Base-by-base conservation (phyloP, 345 rosid genomes). In the Raphanus raphanistrum region DNA sequence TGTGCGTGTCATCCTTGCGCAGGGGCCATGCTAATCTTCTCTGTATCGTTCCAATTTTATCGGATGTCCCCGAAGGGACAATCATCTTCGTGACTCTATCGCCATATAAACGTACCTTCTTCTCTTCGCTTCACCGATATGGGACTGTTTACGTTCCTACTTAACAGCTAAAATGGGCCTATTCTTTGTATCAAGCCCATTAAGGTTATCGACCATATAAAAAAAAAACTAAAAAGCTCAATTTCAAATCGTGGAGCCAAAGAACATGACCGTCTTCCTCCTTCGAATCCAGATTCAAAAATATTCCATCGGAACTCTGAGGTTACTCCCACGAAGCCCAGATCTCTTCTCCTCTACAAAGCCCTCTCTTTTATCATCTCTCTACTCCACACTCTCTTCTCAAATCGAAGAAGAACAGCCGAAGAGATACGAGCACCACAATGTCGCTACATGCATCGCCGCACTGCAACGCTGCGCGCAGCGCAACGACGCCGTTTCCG, bases 401-500 rank as follows among this genome's bases (percentile, higher is more conserved):
- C 2, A n/a, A 55, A 55, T 63, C 66, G 68, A 74, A 63, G 72
- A 74, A 64, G 63, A 74, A 63, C 72, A 74, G 57, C 26, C 43
- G 2, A 57, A 55, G 45, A 70, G 63, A 70, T 74, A 64, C 72
- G 76, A 75, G 43, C 45, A 41, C 58, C 72, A 80, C 63, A 72
- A 68, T 79, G 77, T 84, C 38, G 75, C 84, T 65, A 64, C 86
- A 28, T 89, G 87, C 62, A 85, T 86, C 78, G 84, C 88, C 38
- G 12, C 89, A 29, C 69, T 89, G 33, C 89, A 88, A 67, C 84
- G 75, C 61, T 88, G 91, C 74, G 90, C 90, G 60, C 82, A 73
- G 50, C 72, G 68, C 5, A 80, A 21, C 48, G 75, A 84, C 76
- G 81, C 80, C 66, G 10, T 11, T 8, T 50, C 33, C 55, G 90